Conservation (phyloP, 129 eudicot genomes). For the Flaveria robusta region DNA sequence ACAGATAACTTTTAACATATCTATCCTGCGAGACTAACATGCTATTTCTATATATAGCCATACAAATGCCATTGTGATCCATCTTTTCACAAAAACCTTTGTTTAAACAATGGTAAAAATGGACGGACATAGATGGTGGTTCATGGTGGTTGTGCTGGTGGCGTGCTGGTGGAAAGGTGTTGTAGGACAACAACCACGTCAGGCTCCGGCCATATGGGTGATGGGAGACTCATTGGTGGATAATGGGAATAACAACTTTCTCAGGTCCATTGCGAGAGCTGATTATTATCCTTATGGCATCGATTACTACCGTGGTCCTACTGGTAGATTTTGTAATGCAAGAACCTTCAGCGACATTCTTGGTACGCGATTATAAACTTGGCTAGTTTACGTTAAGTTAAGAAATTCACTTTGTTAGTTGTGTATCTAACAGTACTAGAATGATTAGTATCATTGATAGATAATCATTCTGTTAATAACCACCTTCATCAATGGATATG, state of each 20-base stretch:
- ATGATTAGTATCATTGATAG: too few relatives aligned
- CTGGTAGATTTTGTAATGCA: slow-evolving; percentile 84
- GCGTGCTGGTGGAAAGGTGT: slow-evolving; percentile 29
- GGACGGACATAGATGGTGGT: slow-evolving; percentile 32
- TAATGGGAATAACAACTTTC: slow-evolving; percentile 81
- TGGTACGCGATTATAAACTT: slow-evolving; percentile 43
- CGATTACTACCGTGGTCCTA: slow-evolving; percentile 57
- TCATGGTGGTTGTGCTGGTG: slow-evolving; percentile 26
- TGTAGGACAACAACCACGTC: slow-evolving; percentile 27
- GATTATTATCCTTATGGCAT: slow-evolving; percentile 84
- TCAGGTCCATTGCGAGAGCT: slow-evolving; percentile 68
- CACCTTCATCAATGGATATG: not conserved
- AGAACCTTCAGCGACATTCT: slow-evolving; percentile 66
- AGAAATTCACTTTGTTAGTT: not conserved
- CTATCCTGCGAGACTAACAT: not conserved
- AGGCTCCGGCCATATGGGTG: slow-evolving; percentile 72
- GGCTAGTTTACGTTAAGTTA: not conserved
- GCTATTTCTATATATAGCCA: slow-evolving; percentile 23
- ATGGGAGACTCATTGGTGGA: slow-evolving; percentile 93
- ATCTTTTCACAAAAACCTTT: not conserved
- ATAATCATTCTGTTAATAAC: too few relatives aligned
- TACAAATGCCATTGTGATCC: slow-evolving; percentile 1
- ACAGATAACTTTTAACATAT: slow-evolving; percentile 22
- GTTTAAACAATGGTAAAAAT: slow-evolving; percentile 9
- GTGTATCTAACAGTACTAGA: not conserved